phyloP scores from a whole-genome alignment of 1,284 basidiomycete genomes.

The Cryptococcus sp. region DNA sequence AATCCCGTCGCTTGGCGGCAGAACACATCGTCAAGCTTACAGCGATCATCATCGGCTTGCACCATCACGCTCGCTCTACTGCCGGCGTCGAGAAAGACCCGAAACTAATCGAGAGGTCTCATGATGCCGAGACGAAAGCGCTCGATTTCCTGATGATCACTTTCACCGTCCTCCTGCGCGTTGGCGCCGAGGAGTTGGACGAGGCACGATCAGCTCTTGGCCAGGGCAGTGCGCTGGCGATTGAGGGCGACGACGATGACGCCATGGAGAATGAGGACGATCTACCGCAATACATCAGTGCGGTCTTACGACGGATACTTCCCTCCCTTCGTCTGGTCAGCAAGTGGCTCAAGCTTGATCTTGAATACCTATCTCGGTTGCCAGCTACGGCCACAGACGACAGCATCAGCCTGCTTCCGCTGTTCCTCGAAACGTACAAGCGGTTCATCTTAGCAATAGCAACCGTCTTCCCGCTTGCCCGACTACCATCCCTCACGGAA shows the following conservation, averaged over 20 bases:
- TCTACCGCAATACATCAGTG: constrained; percentile 78
- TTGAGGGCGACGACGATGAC: constrained; percentile 45
- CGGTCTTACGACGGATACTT: constrained; percentile 78
- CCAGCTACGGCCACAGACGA: background rate
- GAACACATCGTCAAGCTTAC: constrained; percentile 77
- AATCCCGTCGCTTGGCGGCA: constrained; percentile 69
- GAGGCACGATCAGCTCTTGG: constrained; percentile 34
- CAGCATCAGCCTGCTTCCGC: constrained; percentile 21
- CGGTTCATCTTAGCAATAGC: constrained; percentile 68
- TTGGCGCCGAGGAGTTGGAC: constrained; percentile 62
- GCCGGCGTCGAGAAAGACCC: constrained; percentile 20
- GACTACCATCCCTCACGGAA: constrained; percentile 64
- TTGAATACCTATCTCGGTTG: constrained; percentile 63
- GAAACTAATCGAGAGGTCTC: constrained; percentile 27
- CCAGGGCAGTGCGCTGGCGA: constrained; percentile 32
- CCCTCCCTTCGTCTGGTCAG: constrained; percentile 82
- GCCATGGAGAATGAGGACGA: constrained; percentile 51
- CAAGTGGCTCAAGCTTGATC: constrained; percentile 84
- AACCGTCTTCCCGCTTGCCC: constrained; percentile 68
- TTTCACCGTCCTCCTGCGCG: constrained; percentile 66
- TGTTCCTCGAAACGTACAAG: constrained; percentile 75
- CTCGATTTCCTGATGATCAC: constrained; percentile 73
- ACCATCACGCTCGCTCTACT: constrained; percentile 72
- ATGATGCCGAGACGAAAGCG: constrained; percentile 66
- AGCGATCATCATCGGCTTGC: constrained; percentile 70